phyloP scores from a whole-genome alignment of 805 yeast species.

The Cyberlindnera misumaiensis region DNA sequence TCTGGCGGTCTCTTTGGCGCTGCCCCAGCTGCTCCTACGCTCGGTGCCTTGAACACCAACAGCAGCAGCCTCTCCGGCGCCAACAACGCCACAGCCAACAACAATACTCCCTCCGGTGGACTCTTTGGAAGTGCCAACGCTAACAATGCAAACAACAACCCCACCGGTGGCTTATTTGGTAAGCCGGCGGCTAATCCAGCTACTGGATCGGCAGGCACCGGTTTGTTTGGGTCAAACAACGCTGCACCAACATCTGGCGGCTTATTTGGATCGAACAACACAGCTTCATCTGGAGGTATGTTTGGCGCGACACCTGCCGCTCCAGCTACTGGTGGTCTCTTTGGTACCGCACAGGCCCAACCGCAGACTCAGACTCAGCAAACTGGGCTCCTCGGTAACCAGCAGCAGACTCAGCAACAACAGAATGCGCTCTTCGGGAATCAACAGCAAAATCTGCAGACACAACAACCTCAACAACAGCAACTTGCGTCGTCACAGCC shows the following conservation, averaged over 20 bases:
- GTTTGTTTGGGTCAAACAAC: constrained; percentile 2
- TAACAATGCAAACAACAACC: constrained; percentile 3
- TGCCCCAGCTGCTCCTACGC: too few species aligned
- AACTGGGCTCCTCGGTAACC: constrained; percentile 25
- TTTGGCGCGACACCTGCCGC: constrained; percentile 22
- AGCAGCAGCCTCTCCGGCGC: constrained; percentile 11
- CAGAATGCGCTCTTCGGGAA: constrained; percentile 17
- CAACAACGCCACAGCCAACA: constrained; percentile 7
- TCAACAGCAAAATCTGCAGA: constrained; percentile 15
- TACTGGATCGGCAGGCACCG: not conserved
- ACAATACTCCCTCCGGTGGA: constrained; percentile 2
- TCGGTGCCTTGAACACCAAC: too few species aligned
- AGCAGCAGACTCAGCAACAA: constrained; percentile 6
- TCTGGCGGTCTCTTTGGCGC: not conserved
- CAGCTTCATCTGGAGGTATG: constrained; percentile 20
- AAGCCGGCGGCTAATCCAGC: constrained; percentile 6
- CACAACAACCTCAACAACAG: constrained; percentile 12
- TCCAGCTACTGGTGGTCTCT: constrained; percentile 10
- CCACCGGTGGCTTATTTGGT: constrained; percentile 30
- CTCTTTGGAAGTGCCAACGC: constrained; percentile 2
- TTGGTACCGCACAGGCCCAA: constrained; percentile 7
- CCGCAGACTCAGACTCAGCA: not conserved
- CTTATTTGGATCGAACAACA: constrained; percentile 27
- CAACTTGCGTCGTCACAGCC: constrained; percentile 21
- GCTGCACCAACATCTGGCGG: constrained; percentile 26